Evolutionary conservation across 805 yeast genomes (phyloP).

Genomic region (Saccharomycopsis olivae): DNA sequence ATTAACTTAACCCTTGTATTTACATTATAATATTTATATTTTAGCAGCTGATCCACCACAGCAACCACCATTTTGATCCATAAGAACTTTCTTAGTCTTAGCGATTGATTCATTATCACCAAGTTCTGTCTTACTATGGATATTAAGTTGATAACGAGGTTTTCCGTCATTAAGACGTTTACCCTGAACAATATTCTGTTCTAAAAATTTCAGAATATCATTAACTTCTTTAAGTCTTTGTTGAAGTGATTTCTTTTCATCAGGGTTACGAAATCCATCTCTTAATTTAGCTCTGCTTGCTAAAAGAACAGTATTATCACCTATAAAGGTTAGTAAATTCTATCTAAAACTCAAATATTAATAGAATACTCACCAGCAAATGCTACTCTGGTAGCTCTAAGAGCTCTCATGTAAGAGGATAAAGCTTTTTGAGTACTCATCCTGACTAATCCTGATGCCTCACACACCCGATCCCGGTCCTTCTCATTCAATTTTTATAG

Average conservation of each 20-base stretch:
- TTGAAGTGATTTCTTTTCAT: slow-evolving; percentile 35
- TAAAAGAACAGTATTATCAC: slow-evolving; percentile 34
- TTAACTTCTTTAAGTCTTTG: slow-evolving; percentile 47
- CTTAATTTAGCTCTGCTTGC: slow-evolving; percentile 56
- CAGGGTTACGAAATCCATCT: slow-evolving; percentile 41
- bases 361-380: slow-evolving; percentile 21
- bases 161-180: slow-evolving; percentile 30
- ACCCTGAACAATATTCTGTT: slow-evolving; percentile 83
- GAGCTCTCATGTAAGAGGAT: slow-evolving; percentile 53
- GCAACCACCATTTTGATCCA: slow-evolving; percentile 46
- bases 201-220: slow-evolving; percentile 61
- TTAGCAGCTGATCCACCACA: slow-evolving; percentile 32
- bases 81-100: slow-evolving; percentile 34
- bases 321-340: neutral
- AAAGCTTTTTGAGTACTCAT: slow-evolving; percentile 23
- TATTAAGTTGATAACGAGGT: slow-evolving; percentile 38
- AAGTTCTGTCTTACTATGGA: slow-evolving; percentile 74
- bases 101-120: slow-evolving; percentile 84
- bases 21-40: no score
- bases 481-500: no score
- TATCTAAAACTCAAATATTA: neutral
- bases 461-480: no score
- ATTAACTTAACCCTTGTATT: no score
- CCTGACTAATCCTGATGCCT: no score
- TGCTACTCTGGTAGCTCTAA: slow-evolving; percentile 33